phyloP scores from a whole-genome alignment of 2,329 filamentous ascomycete species.

The Fusarium heterosporum region DNA sequence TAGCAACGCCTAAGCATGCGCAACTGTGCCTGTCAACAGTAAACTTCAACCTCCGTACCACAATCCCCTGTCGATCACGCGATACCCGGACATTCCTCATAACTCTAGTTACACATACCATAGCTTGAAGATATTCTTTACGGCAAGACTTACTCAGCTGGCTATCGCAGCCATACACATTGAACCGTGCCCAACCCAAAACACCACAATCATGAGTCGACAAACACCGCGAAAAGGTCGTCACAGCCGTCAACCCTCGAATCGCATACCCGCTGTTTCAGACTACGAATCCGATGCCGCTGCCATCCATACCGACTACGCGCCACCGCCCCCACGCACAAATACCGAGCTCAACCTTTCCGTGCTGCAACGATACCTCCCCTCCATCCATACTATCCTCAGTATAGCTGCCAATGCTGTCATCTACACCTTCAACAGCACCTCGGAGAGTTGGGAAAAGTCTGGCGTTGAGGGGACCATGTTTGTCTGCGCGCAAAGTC shows the following conservation, averaged over 20 bases:
- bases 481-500: slow-evolving; percentile 80
- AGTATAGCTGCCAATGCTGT: slow-evolving; percentile 88
- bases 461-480: slow-evolving; percentile 86
- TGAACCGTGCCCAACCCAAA: slow-evolving; percentile 23
- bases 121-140: not conserved
- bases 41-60: slow-evolving; percentile 26
- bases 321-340: slow-evolving; percentile 69
- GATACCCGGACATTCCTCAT: not conserved
- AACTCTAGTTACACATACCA: not conserved
- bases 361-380: slow-evolving; percentile 84
- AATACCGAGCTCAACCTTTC: slow-evolving; percentile 89
- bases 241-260: slow-evolving; percentile 57
- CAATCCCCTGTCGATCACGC: slow-evolving; percentile 11
- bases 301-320: slow-evolving; percentile 54
- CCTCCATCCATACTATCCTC: slow-evolving; percentile 77
- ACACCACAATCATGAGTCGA: slow-evolving; percentile 56
- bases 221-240: slow-evolving; percentile 56
- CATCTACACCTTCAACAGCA: slow-evolving; percentile 80
- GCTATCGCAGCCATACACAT: not conserved
- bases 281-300: slow-evolving; percentile 77
- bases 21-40: slow-evolving; percentile 33
- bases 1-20: slow-evolving; percentile 20
- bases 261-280: slow-evolving; percentile 57
- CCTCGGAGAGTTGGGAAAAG: slow-evolving; percentile 82
- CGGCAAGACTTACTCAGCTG: not conserved